A percentile compares a stretch with the other conserved stretches of the same genome.
These are phyloP conservation scores for Xylaria grammica DNA, from an alignment of 495 filamentous ascomycete genomes.

Conservation along the genomic window DNA sequence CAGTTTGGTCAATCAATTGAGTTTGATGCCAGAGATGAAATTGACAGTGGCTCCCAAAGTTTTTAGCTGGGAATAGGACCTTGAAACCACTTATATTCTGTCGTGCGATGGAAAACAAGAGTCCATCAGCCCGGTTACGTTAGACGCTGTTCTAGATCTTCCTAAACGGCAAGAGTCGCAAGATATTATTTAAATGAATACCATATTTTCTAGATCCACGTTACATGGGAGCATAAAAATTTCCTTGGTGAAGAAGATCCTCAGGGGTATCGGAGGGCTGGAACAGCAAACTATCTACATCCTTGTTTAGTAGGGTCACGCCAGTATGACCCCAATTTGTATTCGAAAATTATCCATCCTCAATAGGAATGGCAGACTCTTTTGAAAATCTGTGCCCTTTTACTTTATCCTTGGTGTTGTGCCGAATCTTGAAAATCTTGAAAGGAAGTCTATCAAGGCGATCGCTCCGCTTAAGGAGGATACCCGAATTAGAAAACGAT, in stretches of 20 bases:
- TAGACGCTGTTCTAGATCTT: slow-evolving; percentile 8
- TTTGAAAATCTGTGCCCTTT: neutral
- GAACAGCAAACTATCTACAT: slow-evolving; percentile 8
- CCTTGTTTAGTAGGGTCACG: slow-evolving; percentile 9
- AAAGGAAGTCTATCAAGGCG: neutral
- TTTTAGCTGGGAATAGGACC: neutral
- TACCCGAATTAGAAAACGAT: neutral
- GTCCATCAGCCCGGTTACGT: slow-evolving; percentile 6
- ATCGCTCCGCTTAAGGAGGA: neutral
- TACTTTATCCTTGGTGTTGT: neutral
- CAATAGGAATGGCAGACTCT: neutral
- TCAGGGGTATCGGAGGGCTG: slow-evolving; percentile 17
- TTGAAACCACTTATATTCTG: neutral
- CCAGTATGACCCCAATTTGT: neutral
- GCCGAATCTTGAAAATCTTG: neutral
- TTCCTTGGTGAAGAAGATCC: neutral
- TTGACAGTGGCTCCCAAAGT: neutral
- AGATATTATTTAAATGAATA: slow-evolving; percentile 7
- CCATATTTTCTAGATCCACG: neutral
- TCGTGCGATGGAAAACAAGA: neutral
- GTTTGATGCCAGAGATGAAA: neutral
- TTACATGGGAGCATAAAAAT: neutral
- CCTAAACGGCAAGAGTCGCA: neutral
- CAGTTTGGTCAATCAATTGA: neutral
- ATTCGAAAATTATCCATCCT: slow-evolving; percentile 1